Conservation (phyloP, 2,329 filamentous ascomycete genomes). For the Allantophomopsis cytisporea region DNA sequence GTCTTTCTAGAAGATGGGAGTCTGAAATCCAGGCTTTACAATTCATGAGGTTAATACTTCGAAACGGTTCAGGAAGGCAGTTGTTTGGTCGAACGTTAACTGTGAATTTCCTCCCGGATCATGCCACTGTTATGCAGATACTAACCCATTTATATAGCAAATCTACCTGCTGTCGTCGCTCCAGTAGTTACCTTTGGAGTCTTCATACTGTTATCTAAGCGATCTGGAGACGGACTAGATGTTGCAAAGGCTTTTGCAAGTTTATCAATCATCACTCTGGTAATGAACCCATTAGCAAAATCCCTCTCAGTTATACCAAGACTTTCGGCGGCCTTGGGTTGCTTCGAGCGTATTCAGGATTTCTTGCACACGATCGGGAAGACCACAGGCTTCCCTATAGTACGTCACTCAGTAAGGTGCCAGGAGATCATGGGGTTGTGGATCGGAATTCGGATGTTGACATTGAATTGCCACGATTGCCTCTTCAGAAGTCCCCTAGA, state of each 20-base stretch:
- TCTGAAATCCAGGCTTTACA: conserved; percentile 20
- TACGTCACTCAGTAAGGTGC: conserved; percentile 4
- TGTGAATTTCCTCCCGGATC: too few species aligned
- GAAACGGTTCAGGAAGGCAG: conserved; percentile 20
- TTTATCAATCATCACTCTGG: conserved; percentile 24
- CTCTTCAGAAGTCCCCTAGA: too few species aligned
- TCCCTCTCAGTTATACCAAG: conserved; percentile 24
- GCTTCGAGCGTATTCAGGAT: conserved; percentile 24
- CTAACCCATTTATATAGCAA: not conserved
- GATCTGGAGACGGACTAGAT: conserved; percentile 8
- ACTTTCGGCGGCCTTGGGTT: conserved; percentile 23
- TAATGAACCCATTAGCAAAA: conserved; percentile 23
- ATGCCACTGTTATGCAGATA: too few species aligned
- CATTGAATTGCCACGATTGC: too few species aligned
- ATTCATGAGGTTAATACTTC: conserved; percentile 24
- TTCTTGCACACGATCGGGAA: conserved; percentile 7
- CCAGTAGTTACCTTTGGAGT: conserved; percentile 9
- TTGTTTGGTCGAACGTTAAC: too few species aligned
- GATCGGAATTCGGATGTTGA: too few species aligned
- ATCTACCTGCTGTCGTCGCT: conserved; percentile 1
- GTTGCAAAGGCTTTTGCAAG: conserved; percentile 22
- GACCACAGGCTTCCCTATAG: conserved; percentile 9
- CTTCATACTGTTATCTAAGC: conserved; percentile 16
- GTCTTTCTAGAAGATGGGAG: conserved; percentile 19
- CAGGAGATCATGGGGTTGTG: too few species aligned